Evolutionary conservation across 2,329 filamentous ascomycete genomes (phyloP).

Genomic region (Talaromyces sp.): DNA sequence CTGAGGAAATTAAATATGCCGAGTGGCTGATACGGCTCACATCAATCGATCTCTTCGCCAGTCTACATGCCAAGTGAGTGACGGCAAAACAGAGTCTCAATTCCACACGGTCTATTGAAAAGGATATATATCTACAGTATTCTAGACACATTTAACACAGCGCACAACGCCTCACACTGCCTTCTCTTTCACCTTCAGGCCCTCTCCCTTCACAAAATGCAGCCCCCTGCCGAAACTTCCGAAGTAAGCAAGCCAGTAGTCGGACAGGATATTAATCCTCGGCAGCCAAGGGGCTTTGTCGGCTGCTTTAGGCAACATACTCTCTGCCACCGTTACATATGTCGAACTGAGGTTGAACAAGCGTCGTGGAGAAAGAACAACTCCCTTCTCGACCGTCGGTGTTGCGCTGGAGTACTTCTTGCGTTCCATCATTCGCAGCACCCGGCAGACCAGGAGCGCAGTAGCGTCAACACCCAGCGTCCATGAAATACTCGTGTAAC

Average conservation of each 20-base stretch:
- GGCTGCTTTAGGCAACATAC: conserved; percentile 21
- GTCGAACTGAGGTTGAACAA: conserved; percentile 23
- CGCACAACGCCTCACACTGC: not conserved
- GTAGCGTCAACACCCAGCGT: conserved; percentile 33
- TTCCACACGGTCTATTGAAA: too few species aligned
- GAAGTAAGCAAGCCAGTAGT: not conserved
- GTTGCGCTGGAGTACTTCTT: conserved; percentile 6
- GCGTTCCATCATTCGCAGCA: conserved; percentile 21
- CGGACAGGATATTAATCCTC: not conserved
- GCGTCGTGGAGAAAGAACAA: conserved; percentile 8
- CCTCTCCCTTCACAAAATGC: not conserved
- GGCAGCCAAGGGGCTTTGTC: conserved; percentile 23
- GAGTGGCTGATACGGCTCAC: too few species aligned
- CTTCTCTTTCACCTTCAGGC: not conserved
- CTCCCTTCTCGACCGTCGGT: conserved; percentile 12
- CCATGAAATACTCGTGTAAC: conserved; percentile 33
- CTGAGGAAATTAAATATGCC: too few species aligned
- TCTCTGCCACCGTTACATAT: conserved; percentile 20
- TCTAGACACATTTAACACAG: not conserved
- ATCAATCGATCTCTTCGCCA: too few species aligned
- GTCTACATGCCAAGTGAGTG: too few species aligned
- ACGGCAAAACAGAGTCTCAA: too few species aligned
- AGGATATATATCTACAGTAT: too few species aligned
- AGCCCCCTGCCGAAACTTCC: not conserved
- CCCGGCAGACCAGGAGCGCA: conserved; percentile 22